A percentile compares a stretch with the other conserved stretches of the same genome.
phyloP scores from a whole-genome alignment of 75 land plant genomes.

The Azolla pinnata region DNA sequence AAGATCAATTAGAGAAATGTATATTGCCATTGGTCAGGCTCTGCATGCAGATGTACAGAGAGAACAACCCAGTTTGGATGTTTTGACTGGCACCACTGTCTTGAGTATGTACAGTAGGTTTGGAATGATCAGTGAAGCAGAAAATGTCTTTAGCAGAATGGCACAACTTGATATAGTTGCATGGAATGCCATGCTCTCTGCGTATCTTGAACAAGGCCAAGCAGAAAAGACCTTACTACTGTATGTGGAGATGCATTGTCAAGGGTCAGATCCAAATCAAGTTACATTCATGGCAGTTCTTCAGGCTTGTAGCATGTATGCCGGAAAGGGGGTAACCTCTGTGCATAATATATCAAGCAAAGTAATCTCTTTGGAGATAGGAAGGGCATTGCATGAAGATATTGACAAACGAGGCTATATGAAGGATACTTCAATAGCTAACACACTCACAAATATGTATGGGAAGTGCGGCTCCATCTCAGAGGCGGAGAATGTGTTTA shows the following conservation, averaged over 20 bases:
- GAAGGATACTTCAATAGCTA: neutral
- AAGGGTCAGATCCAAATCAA: slow-evolving; percentile 30
- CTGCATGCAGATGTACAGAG: slow-evolving; percentile 30
- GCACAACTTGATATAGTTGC: slow-evolving; percentile 6
- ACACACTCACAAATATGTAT: neutral
- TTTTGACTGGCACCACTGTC: slow-evolving; percentile 31
- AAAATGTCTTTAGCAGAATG: slow-evolving; percentile 1
- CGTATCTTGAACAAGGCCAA: slow-evolving; percentile 43
- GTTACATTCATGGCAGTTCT: slow-evolving; percentile 49
- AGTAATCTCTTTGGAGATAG: neutral
- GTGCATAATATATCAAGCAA: neutral
- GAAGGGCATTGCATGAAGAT: slow-evolving; percentile 2
- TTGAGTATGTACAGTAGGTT: slow-evolving; percentile 26
- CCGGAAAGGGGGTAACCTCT: slow-evolving; percentile 2
- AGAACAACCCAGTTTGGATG: slow-evolving; percentile 16
- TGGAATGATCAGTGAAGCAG: slow-evolving; percentile 12
- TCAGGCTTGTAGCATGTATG: slow-evolving; percentile 36
- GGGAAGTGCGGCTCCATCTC: neutral
- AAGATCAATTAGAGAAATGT: neutral
- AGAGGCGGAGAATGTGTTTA: neutral
- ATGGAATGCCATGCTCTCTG: slow-evolving; percentile 58
- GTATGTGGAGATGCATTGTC: slow-evolving; percentile 41
- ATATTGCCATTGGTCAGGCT: slow-evolving; percentile 7
- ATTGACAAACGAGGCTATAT: neutral
- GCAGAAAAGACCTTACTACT: slow-evolving; percentile 24